Base-by-base conservation (phyloP, 306 rosid species). In the Pterocarpus macrocarpus region DNA sequence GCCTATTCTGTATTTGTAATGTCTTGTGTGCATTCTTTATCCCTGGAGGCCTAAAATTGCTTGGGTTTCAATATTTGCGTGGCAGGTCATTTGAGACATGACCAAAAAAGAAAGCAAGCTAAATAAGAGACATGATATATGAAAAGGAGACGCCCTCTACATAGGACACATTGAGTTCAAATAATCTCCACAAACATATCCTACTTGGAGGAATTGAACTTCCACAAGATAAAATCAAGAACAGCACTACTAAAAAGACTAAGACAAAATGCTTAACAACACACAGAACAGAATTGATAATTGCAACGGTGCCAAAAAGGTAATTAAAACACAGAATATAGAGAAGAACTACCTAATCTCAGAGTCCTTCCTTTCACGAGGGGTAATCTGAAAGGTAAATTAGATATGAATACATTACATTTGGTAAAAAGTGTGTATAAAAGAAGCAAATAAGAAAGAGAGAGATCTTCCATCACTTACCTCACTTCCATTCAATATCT, bases 321-420 rank as follows among this genome's bases (percentile, higher is more conserved):
- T 44, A 75, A 38, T 62, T 53, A 34, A 33, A 45, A 52, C 58
- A 75, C 17, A 38, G 45, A 63, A 56, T 52, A 50, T 35, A 68
- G 75, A 66, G 75, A 74, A 84, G 30, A 81, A 76, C 79, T 75
- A 93, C 99, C 98, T 90, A 79, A 95, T 93, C 88, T 95, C 99
- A 5, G 99, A 95, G 50, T 95, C 99, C 84, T 90, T 95, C 90
- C 97, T 91, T 85, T 95, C 99, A 57, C 97, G 98, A 57, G 80
- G 78, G 47, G 87, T 90, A 64, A 95, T 86, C 99, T 95, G 81
- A 61, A 86, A 80, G 70, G 77, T 80, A 71, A 58, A 64, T 80
- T 65, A 75, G 70, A 69, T 12, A 50, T 64, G 34, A 80, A 41
- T 64, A 45, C 63, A 53, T 75, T 78, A 75, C 57, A 68, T 33